A percentile compares a stretch with the other conserved stretches of the same genome.
phyloP scores from a whole-genome alignment of 768 basidiomycete species.

The Panaeolus cyanescens region DNA sequence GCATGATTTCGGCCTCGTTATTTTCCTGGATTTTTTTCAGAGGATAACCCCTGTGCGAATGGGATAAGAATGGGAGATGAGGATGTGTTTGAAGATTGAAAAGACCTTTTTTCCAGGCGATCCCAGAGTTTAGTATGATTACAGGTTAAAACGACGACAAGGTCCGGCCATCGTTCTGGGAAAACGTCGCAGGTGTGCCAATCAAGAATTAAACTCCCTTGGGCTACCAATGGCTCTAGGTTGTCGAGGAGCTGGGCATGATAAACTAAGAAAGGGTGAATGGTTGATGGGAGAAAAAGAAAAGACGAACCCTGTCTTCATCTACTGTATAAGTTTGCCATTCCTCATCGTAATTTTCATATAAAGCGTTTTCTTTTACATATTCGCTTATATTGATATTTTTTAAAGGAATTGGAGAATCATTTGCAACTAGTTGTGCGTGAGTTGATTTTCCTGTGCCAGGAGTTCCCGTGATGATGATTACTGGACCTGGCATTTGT shows the following conservation, averaged over 20 bases:
- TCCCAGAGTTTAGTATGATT: slow-evolving; percentile 89
- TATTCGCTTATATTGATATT: slow-evolving; percentile 92
- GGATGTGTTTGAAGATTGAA: slow-evolving; percentile 3
- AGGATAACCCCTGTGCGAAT: slow-evolving; percentile 68
- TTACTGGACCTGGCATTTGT: slow-evolving; percentile 52
- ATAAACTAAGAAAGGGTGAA: slow-evolving; percentile 9
- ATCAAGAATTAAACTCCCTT: slow-evolving; percentile 85
- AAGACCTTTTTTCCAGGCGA: slow-evolving; percentile 84
- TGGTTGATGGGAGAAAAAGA: neutral
- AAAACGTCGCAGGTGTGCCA: slow-evolving; percentile 95
- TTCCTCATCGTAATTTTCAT: slow-evolving; percentile 87
- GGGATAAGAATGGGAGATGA: slow-evolving; percentile 4
- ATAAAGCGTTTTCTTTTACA: slow-evolving; percentile 81
- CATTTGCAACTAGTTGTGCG: slow-evolving; percentile 77
- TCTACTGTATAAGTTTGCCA: slow-evolving; percentile 95
- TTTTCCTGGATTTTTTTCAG: slow-evolving; percentile 97
- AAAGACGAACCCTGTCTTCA: slow-evolving; percentile 82
- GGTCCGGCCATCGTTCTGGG: slow-evolving; percentile 95
- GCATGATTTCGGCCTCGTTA: slow-evolving; percentile 98
- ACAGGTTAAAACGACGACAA: slow-evolving; percentile 91
- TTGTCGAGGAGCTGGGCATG: slow-evolving; percentile 77
- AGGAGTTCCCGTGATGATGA: slow-evolving; percentile 88
- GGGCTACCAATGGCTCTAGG: slow-evolving; percentile 68
- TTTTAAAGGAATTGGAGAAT: slow-evolving; percentile 67
- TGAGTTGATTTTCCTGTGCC: slow-evolving; percentile 97